Percentiles rank a stretch among this genome's conserved stretches.
phyloP scores from a whole-genome alignment of 1,284 basidiomycete genomes.

The Apiotrichum siamense region DNA sequence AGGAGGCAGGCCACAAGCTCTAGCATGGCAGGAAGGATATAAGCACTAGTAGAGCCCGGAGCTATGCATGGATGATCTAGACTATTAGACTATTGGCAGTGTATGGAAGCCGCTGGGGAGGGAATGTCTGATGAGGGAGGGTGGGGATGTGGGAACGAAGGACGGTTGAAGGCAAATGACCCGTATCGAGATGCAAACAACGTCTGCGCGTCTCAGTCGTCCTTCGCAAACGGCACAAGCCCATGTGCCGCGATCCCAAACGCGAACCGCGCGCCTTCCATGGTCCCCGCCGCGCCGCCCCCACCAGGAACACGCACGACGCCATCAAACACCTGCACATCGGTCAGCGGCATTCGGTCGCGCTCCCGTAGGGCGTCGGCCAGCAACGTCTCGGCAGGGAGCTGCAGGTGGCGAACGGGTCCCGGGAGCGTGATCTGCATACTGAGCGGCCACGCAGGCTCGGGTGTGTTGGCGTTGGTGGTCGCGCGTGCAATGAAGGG shows the following conservation, averaged over 20 bases:
- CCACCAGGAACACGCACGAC: conserved; percentile 24
- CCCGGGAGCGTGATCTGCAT: conserved; percentile 34
- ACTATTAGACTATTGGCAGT: too few species aligned
- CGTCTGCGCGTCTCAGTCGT: too few species aligned
- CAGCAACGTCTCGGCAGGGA: conserved; percentile 33
- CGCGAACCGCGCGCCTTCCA: conserved; percentile 22
- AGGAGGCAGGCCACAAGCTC: conserved; percentile 42
- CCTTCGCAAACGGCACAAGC: conserved; percentile 25
- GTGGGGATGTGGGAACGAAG: too few species aligned
- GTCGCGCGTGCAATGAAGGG: conserved; percentile 28
- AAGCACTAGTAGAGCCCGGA: not conserved
- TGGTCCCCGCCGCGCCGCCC: conserved; percentile 14
- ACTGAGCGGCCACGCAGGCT: conserved; percentile 27
- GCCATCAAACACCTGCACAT: conserved; percentile 25
- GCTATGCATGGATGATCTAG: not conserved
- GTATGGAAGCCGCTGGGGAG: too few species aligned
- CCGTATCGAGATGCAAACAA: too few species aligned
- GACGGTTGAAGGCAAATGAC: too few species aligned
- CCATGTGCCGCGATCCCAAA: conserved; percentile 29
- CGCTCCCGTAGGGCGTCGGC: conserved; percentile 31
- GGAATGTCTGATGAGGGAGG: too few species aligned
- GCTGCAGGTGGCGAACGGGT: conserved; percentile 23
- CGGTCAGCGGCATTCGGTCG: conserved; percentile 1
- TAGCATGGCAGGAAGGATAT: not conserved
- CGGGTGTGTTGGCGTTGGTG: not conserved